Evolutionary conservation across 2,329 filamentous ascomycete genomes (phyloP), one percentile per base, ranked within the genome.

Genomic region (Grosmannia huntii): DNA sequence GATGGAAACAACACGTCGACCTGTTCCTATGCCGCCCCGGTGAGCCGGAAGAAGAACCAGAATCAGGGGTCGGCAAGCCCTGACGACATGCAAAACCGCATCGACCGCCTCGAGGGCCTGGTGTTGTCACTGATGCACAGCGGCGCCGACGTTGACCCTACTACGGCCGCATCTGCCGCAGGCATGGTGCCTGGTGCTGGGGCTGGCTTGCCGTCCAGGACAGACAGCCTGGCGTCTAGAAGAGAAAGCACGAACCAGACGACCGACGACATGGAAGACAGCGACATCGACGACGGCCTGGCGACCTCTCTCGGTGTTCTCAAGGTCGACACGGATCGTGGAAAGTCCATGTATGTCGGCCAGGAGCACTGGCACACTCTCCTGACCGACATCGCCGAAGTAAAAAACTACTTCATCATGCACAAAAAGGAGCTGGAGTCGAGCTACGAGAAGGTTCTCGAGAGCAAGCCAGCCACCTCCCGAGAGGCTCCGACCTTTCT

Each of bases 61-160:
- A 80, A 73, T 73, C 82, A 73, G 77, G 79, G 70, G 60, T 72
- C 78, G 65, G 73, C 78, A 57, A 83, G 72, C 65, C 90, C 92
- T 55, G 91, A 96, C 78, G 92, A 96, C 72, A 96, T 97, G 92
- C 92, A 97, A 75, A 95, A 95, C 69, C 87, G 94, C 70, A 97
- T 97, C 74, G 91, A 97, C 75, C 84, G 92, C 66, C 79, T 97
- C 64, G 92, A 97, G 78, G 87, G 89, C 65, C 76, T 97, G 70
- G 92, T 97, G 61, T 74, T 97, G 63, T 95, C 90, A 31, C 73
- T 97, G 68, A 96, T 97, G 92, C 92, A 92, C 68, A 91, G 89
- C 70, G 89, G 89, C 59, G 74, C 80, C 62, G 76, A 74, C 57
- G 67, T 78, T 57, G 77, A 81, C 53, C 63, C 67, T 0, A 53